Base-by-base conservation (phyloP, 148 eudicot species). In the Camellia japonica region DNA sequence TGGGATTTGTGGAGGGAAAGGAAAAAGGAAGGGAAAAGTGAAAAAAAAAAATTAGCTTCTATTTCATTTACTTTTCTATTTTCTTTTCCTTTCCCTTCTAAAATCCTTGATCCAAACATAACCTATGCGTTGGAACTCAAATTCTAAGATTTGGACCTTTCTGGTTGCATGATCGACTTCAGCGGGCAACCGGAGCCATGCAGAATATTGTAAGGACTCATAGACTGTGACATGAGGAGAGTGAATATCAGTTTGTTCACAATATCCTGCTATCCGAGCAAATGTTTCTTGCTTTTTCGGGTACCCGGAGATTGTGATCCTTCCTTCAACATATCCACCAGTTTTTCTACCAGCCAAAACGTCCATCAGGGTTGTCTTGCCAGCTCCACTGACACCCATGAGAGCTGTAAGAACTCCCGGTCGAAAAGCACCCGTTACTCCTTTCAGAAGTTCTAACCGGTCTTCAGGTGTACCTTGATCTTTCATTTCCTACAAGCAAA, bases 341-440 rank as follows among this genome's bases (percentile, higher is more conserved):
- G 90, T 89, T 87, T 89, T 89, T 43, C 91, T 78, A 51, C 91
- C 91, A 1, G 90, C 88, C 68, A 89, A 81, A 44, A 87, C 91
- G 78, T 89, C 91, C 90, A 89, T 87, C 49, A 89, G 71, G 46
- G 91, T 89, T 2, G 91, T 89, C 80, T 89, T 89, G 7, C 91
- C 91, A 20, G 90, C 91, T n/a, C 90, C 91, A 75, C 86, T 89
- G 44, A 89, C 82, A 7, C 91, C 91, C 91, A 89, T 89, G 14
- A 89, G 76, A 16, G 91, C 90, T 20, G 91, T 89, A n/a, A 89
- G 85, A 66, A 89, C 89, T 42, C 91, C 91, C 42, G 91, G 91
- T 70, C 91, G 78, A 52, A 89, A 87, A 51, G 90, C 86, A 38
- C 91, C 91, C 19, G 84, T 89, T 0, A 89, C 83, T 0, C 89